phyloP scores from a whole-genome alignment of 306 rosid genomes.

The Pyrus pyrifolia region DNA sequence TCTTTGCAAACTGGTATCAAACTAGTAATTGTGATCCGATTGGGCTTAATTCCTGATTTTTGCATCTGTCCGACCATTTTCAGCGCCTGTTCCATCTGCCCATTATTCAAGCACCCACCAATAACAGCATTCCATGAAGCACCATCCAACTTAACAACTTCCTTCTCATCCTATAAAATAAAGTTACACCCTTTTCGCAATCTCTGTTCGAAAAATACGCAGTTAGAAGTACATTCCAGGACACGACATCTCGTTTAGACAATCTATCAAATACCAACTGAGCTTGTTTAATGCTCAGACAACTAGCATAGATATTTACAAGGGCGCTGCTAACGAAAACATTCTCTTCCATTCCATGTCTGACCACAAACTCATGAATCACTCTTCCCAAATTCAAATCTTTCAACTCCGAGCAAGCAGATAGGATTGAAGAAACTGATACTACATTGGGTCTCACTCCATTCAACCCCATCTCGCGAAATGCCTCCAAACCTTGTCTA shows the following conservation, averaged over 20 bases:
- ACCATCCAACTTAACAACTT: too few species aligned
- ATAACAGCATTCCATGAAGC: too few species aligned
- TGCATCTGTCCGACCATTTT: slow-evolving; percentile 49
- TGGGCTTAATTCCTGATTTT: slow-evolving; percentile 39
- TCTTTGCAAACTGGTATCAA: slow-evolving; percentile 46
- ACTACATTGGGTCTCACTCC: slow-evolving; percentile 11
- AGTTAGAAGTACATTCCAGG: slow-evolving; percentile 48
- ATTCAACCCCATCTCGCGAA: background rate
- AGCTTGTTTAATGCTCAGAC: slow-evolving; percentile 18
- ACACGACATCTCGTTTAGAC: slow-evolving; percentile 41
- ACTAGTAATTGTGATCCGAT: slow-evolving; percentile 39
- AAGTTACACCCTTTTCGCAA: slow-evolving; percentile 27
- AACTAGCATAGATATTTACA: background rate
- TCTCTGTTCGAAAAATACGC: slow-evolving; percentile 42
- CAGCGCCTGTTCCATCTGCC: slow-evolving; percentile 32
- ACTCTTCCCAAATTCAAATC: background rate
- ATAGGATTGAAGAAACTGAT: background rate
- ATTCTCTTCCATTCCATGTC: background rate
- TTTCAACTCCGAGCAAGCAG: slow-evolving; percentile 7
- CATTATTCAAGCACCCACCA: slow-evolving; percentile 3
- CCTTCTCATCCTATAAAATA: too few species aligned
- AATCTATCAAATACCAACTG: slow-evolving; percentile 36
- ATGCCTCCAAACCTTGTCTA: background rate
- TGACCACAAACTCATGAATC: slow-evolving; percentile 9
- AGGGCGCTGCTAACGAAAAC: slow-evolving; percentile 1